phyloP scores from a whole-genome alignment of 192 early-diverging fungal genomes.

The Gigaspora rosea region DNA sequence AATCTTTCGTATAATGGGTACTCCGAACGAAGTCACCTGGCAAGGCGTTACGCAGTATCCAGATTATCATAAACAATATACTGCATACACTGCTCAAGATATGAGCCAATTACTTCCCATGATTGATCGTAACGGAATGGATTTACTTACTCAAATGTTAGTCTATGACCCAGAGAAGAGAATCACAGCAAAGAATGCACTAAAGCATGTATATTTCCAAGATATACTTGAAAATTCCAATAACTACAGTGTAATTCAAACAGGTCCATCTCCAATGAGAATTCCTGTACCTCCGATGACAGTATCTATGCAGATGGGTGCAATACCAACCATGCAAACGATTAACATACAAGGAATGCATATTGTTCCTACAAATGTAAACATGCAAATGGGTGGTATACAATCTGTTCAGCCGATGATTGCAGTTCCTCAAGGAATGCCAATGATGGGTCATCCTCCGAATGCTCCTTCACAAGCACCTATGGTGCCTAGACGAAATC shows the following conservation, averaged over 20 bases:
- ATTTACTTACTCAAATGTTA: constrained; percentile 72
- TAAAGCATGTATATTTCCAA: constrained; percentile 63
- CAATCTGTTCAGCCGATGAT: constrained; percentile 20
- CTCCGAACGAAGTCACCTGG: constrained; percentile 77
- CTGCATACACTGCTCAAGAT: constrained; percentile 62
- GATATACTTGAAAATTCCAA: constrained; percentile 40
- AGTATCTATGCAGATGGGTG: constrained; percentile 5
- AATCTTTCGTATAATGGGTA: constrained; percentile 81
- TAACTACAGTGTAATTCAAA: background rate
- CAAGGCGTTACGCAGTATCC: constrained; percentile 67
- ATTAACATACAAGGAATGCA: background rate
- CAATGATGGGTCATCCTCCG: constrained; percentile 8
- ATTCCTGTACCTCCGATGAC: constrained; percentile 12
- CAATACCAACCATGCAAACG: constrained; percentile 14
- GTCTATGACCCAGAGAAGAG: constrained; percentile 71
- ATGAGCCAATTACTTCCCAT: constrained; percentile 68
- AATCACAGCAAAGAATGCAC: constrained; percentile 65
- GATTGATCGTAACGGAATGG: constrained; percentile 75
- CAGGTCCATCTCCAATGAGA: background rate
- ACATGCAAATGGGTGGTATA: constrained; percentile 25
- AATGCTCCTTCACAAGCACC: constrained; percentile 14
- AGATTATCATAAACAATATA: constrained; percentile 73
- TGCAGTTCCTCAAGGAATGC: constrained; percentile 4
- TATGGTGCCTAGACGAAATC: constrained; percentile 4
- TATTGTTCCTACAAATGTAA: constrained; percentile 6